phyloP scores from a whole-genome alignment of 805 yeast genomes.

The Starmerella cellae region DNA sequence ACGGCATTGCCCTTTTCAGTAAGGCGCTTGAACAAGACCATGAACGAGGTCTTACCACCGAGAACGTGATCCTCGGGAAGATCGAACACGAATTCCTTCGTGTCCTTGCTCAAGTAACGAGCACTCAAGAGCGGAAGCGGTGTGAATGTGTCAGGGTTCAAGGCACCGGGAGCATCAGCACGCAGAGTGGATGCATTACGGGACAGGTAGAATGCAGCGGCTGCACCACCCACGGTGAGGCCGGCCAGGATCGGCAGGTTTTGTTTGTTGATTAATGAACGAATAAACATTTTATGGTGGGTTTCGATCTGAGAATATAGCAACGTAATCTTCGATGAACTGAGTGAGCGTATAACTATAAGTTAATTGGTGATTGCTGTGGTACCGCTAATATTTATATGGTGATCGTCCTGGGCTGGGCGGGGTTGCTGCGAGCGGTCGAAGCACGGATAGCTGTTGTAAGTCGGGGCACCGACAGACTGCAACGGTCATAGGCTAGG shows the following conservation, averaged over 20 bases:
- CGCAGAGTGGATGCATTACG: conserved; percentile 25
- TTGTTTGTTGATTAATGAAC: conserved; percentile 7
- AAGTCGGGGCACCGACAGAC: no score
- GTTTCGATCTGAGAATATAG: no score
- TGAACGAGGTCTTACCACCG: conserved; percentile 71
- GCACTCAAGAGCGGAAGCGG: conserved; percentile 18
- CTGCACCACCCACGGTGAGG: conserved; percentile 37
- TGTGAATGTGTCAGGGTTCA: conserved; percentile 28
- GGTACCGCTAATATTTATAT: no score
- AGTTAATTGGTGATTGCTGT: no score
- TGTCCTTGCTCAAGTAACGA: conserved; percentile 24
- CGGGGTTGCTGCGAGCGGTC: no score
- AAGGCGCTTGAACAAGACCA: conserved; percentile 65
- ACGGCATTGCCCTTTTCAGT: conserved; percentile 70
- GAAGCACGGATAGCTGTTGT: no score
- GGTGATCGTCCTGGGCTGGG: no score
- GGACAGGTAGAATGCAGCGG: conserved; percentile 28
- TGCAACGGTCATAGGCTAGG: no score
- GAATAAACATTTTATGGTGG: conserved; percentile 5
- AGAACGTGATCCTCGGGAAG: conserved; percentile 57
- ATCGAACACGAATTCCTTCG: conserved; percentile 58
- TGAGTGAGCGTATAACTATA: no score
- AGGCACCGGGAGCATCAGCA: conserved; percentile 20
- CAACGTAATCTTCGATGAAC: neutral
- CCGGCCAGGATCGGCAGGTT: conserved; percentile 24